Base-by-base conservation (phyloP, 768 basidiomycete genomes). In the Calvatia gigantea region DNA sequence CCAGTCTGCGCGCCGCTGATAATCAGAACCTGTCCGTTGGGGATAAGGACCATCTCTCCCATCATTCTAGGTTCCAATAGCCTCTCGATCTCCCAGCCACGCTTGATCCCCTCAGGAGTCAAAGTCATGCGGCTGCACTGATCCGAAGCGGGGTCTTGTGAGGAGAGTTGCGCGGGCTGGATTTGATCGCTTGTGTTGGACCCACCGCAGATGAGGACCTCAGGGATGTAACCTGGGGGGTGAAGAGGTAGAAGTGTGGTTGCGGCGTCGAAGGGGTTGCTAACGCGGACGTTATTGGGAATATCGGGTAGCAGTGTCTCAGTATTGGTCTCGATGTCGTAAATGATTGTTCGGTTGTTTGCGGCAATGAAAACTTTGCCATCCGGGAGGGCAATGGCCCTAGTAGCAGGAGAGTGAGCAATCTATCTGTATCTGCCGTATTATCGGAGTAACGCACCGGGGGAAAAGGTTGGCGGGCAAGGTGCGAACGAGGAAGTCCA, bases 141-240 rank as follows among this genome's bases (percentile, higher is more conserved):
- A 39, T 66, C 61, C 0, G 73, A 72, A 0, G 78, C 75, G 1
- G 76, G 72, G 27, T 70, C 67, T 58, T 76, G 76, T 2, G 75
- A 73, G 3, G 70, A 70, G 14, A 76, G 60, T n/a, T 70, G 62
- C 6, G 51, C 60, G 3, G 68, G 53, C 3, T 68, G 61, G 6
- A 65, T 64, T 5, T 57, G 61, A 41, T 74, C 72, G 45, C 65
- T 67, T 1, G 69, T 61, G 11, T 66, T 71, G 7, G 73, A 66
- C 17, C 78, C 78, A 37, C 78, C 78, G 59, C 78, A 80, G 35
- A 79, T 72, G 35, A 80, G 68, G 23, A 79, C 67, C 58, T 77
- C 75, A 2, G 78, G 75, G 6, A 70, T 74, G 54, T 71, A 80
- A 39, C 73, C 63, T 1, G 70, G 69, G 17, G 73, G 69, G 0